phyloP scores from a whole-genome alignment of 495 filamentous ascomycete species.

The Chaetomium fimeti region DNA sequence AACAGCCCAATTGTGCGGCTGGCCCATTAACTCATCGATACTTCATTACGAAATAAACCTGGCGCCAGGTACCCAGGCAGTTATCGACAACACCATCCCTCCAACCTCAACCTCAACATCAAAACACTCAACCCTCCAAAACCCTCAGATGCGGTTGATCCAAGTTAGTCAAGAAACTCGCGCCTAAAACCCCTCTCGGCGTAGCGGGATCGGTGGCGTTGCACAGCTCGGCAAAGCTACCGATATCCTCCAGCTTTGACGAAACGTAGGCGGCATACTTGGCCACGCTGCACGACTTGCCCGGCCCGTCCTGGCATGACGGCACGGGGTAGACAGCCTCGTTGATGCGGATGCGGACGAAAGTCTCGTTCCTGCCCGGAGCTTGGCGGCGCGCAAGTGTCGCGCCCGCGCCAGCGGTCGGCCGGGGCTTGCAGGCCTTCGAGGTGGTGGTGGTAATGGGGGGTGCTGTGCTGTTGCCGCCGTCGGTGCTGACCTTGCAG shows the following conservation, averaged over 20 bases:
- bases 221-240: conserved; percentile 47
- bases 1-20: too few relatives aligned
- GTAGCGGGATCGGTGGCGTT: conserved; percentile 34
- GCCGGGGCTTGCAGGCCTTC: not conserved
- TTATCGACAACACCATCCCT: too few relatives aligned
- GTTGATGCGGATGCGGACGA: conserved; percentile 52
- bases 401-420: not conserved
- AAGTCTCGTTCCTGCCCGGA: conserved; percentile 27
- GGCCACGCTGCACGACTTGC: conserved; percentile 45
- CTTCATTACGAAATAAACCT: too few relatives aligned
- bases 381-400: not conserved
- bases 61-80: too few relatives aligned
- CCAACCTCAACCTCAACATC: too few relatives aligned
- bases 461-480: not conserved
- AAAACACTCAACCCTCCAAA: not conserved
- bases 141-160: not conserved
- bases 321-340: conserved; percentile 55
- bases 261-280: conserved; percentile 47
- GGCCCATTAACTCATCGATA: too few relatives aligned
- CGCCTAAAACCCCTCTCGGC: not conserved
- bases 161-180: conserved; percentile 6
- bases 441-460: not conserved
- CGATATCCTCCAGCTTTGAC: conserved; percentile 44
- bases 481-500: conserved; percentile 31
- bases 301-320: conserved; percentile 48